Evolutionary conservation across 208 protist genomes (phyloP), one percentile per base, ranked within the genome.

Genomic region (Kentomonas sorsogonicus): DNA sequence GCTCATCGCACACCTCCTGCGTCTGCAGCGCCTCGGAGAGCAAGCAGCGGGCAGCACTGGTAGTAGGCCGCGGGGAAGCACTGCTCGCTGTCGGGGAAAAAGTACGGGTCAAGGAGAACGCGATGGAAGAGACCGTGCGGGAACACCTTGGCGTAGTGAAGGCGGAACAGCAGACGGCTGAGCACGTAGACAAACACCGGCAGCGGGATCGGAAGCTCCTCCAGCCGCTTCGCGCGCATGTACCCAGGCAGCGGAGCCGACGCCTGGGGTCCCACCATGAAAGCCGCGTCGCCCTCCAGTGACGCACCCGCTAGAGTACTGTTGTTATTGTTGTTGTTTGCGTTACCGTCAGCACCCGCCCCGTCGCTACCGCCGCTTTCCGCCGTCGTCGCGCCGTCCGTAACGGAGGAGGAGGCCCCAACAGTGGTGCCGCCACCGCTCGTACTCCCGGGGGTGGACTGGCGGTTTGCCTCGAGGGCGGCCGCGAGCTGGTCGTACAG

Each of bases 171-270:
- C 18, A 79, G 74, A 39, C 83, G 69, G 65, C 79, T 86, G 25
- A 88, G 57, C 2, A 91, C 63, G 45, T 91, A 87, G 1, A 91
- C 83, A 69, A 88, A 91, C n/a, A 65, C 65, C 1, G 83, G 83
- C 16, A 91, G 53, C 11, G 79, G 74, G 15, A 91, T 40, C 45
- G 53, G 62, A 54, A 60, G 43, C 27, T 64, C 47, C 13, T 47
- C 60, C 16, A 65, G 54, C 13, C 66, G 47, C 9, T 41, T 27
- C 5, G 56, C 23, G 4, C 15, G 25, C 13, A n/a, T 15, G 23
- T 44, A 47, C 38, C 59, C 38, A 33, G 52, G 43, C 25, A 2
- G 27, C 7, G 53, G 36, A 16, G 59, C 34, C 38, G 64, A 40
- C 3, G 40, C 22, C 25, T 2, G 18, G 20, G 16, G 23, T 31